Conservation (phyloP, 2,329 filamentous ascomycete species). For the Cordyceps cateniannulata region DNA sequence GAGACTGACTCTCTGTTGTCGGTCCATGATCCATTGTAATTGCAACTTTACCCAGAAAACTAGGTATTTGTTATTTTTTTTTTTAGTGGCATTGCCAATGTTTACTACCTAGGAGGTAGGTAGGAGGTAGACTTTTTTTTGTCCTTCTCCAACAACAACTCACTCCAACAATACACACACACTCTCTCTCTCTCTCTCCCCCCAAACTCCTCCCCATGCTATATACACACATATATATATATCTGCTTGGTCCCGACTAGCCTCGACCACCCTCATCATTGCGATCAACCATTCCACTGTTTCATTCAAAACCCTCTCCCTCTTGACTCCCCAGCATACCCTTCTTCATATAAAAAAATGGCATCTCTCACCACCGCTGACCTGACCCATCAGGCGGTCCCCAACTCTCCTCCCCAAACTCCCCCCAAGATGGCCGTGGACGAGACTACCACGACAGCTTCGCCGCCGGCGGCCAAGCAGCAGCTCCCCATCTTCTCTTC, state of each 20-base stretch:
- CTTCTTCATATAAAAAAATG: neutral
- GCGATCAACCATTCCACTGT: neutral
- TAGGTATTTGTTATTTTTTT: too few species aligned
- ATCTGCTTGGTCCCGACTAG: neutral
- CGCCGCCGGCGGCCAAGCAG: neutral
- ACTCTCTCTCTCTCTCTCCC: too few species aligned
- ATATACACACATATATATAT: neutral
- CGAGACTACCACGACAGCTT: neutral
- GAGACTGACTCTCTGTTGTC: neutral
- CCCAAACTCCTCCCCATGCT: too few species aligned
- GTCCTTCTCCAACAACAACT: too few species aligned
- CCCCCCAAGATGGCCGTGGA: neutral
- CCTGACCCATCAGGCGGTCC: neutral
- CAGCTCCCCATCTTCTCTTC: neutral
- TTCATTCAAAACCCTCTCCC: neutral
- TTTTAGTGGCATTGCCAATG: too few species aligned
- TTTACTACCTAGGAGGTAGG: too few species aligned
- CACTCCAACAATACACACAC: too few species aligned
- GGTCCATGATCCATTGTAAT: neutral
- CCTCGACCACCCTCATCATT: neutral
- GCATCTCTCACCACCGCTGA: neutral
- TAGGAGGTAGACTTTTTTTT: too few species aligned
- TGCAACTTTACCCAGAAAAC: neutral
- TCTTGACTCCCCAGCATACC: too few species aligned
- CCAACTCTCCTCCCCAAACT: constrained; percentile 4